Conservation (phyloP, 2,329 filamentous ascomycete species). For the Scolecobasidium constrictum region DNA sequence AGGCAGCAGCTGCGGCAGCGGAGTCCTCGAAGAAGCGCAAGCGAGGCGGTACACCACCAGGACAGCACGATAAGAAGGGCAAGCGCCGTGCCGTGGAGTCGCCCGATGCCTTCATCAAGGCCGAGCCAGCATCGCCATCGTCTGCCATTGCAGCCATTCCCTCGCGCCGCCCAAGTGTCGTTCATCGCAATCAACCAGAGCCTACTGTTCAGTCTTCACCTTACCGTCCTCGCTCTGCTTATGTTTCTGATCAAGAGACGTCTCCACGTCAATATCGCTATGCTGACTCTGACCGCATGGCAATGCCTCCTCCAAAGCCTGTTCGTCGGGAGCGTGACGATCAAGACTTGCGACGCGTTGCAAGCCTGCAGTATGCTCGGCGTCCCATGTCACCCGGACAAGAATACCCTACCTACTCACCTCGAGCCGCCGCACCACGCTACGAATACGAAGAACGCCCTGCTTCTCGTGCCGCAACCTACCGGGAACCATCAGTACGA, state of each 20-base stretch:
- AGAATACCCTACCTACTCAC: slow-evolving; percentile 27
- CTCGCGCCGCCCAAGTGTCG: neutral
- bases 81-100: slow-evolving; percentile 3
- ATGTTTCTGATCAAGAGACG: slow-evolving; percentile 15
- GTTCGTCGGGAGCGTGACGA: slow-evolving; percentile 31
- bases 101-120: slow-evolving; percentile 8
- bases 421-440: slow-evolving; percentile 23
- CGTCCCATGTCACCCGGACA: slow-evolving; percentile 29
- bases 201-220: slow-evolving; percentile 1
- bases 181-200: slow-evolving; percentile 1
- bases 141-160: slow-evolving; percentile 1
- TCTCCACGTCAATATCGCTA: slow-evolving; percentile 30
- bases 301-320: slow-evolving; percentile 25
- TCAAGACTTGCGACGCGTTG: slow-evolving; percentile 35
- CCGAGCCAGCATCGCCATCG: slow-evolving; percentile 7
- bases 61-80: neutral
- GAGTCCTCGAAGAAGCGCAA: slow-evolving; percentile 8
- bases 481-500: slow-evolving; percentile 27
- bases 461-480: slow-evolving; percentile 19
- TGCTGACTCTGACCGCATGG: slow-evolving; percentile 25
- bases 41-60: neutral
- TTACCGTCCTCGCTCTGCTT: slow-evolving; percentile 19
- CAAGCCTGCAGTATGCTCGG: slow-evolving; percentile 36
- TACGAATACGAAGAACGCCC: slow-evolving; percentile 30
- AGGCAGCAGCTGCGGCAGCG: neutral